phyloP scores from a whole-genome alignment of 1,284 basidiomycete genomes.

The Athelia psychrophila region DNA sequence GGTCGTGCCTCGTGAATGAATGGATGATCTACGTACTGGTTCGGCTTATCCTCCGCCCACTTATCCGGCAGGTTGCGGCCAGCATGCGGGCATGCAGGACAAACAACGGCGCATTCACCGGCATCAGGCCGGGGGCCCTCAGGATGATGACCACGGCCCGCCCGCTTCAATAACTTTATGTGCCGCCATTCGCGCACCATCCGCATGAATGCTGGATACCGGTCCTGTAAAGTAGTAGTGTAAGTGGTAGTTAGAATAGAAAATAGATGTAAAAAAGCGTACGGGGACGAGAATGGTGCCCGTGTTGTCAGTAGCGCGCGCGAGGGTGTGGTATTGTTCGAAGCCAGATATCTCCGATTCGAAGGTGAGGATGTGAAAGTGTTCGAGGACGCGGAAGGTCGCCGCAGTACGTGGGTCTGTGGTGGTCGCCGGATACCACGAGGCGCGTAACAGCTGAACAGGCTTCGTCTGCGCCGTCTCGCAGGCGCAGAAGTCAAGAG shows the following conservation, averaged over 20 bases:
- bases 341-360: constrained; percentile 16
- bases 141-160: constrained; percentile 16
- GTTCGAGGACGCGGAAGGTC: constrained; percentile 20
- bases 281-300: constrained; percentile 10
- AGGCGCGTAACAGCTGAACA: constrained; percentile 22
- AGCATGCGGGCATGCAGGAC: constrained; percentile 26
- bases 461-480: constrained; percentile 1
- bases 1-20: background rate
- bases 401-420: constrained; percentile 21
- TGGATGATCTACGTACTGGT: no score
- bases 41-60: constrained; percentile 20
- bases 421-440: constrained; percentile 21
- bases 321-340: constrained; percentile 20
- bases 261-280: constrained; percentile 9
- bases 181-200: constrained; percentile 15
- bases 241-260: background rate
- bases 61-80: constrained; percentile 24
- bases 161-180: constrained; percentile 4
- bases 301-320: constrained; percentile 18
- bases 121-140: constrained; percentile 5
- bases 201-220: constrained; percentile 15
- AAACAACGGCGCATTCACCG: constrained; percentile 21
- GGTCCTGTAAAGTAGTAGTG: constrained; percentile 4
- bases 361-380: constrained; percentile 20
- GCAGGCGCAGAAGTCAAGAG: constrained; percentile 30